phyloP scores from a whole-genome alignment of 805 yeast species.

The Spencermartinsiella europaea region DNA sequence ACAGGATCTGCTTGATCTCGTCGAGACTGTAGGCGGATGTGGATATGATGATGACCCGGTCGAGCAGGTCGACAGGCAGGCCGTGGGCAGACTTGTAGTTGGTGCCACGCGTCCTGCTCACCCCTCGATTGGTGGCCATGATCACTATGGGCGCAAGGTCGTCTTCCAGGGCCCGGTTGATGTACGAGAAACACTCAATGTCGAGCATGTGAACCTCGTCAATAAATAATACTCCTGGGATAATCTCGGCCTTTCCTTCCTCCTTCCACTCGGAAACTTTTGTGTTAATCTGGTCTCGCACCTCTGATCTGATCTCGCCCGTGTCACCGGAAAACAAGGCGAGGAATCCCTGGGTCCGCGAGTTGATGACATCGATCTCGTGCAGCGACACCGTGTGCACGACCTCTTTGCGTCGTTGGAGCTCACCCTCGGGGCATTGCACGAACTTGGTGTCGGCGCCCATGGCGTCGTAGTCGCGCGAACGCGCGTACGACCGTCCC shows the following conservation, averaged over 20 bases:
- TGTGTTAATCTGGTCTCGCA: constrained; percentile 92
- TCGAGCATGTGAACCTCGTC: constrained; percentile 99
- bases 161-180: constrained; percentile 94
- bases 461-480: constrained; percentile 98
- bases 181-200: constrained; percentile 90
- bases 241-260: constrained; percentile 95
- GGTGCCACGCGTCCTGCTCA: constrained; percentile 90
- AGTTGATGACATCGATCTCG: constrained; percentile 95
- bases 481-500: constrained; percentile 93
- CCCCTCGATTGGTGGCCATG: constrained; percentile 97
- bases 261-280: constrained; percentile 98
- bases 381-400: constrained; percentile 97
- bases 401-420: constrained; percentile 90
- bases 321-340: constrained; percentile 95
- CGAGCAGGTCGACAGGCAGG: constrained; percentile 90
- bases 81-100: constrained; percentile 95
- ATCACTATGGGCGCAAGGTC: constrained; percentile 95
- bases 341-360: constrained; percentile 95
- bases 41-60: constrained; percentile 87
- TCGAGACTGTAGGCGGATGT: constrained; percentile 72
- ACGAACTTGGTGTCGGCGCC: constrained; percentile 97
- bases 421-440: constrained; percentile 98
- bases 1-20: constrained; percentile 79
- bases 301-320: constrained; percentile 94
- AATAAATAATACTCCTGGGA: constrained; percentile 94